These are phyloP conservation scores for Penicillium sp. DNA, from an alignment of 2,329 filamentous ascomycete genomes.

Conservation along the genomic window DNA sequence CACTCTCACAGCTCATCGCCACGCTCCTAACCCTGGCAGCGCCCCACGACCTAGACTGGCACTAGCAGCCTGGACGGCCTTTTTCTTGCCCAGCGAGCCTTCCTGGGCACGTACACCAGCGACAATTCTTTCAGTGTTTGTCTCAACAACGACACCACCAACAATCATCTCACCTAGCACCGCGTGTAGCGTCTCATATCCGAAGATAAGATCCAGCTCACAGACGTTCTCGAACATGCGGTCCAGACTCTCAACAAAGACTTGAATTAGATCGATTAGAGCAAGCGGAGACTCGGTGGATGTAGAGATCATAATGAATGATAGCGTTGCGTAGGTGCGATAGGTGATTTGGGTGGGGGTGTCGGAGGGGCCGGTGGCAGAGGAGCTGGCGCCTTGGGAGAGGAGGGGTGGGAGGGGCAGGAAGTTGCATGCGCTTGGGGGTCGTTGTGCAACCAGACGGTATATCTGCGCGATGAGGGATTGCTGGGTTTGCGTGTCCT, in stretches of 20 bases:
- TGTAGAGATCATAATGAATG: slow-evolving; percentile 97
- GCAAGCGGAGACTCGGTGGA: slow-evolving; percentile 94
- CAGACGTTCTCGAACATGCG: slow-evolving; percentile 97
- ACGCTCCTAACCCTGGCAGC: slow-evolving; percentile 41
- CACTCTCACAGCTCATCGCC: slow-evolving; percentile 31
- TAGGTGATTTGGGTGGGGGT: slow-evolving; percentile 95
- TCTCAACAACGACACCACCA: slow-evolving; percentile 92
- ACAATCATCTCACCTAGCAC: slow-evolving; percentile 92
- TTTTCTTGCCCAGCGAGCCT: slow-evolving; percentile 45
- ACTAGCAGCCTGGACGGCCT: slow-evolving; percentile 46
- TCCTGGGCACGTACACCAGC: slow-evolving; percentile 69
- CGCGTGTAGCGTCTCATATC: slow-evolving; percentile 95
- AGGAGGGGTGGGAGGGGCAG: slow-evolving; percentile 73
- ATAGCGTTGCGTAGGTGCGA: slow-evolving; percentile 95
- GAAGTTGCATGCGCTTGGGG: slow-evolving; percentile 94
- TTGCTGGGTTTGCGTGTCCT: slow-evolving; percentile 98
- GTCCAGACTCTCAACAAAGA: slow-evolving; percentile 95
- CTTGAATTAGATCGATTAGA: slow-evolving; percentile 93
- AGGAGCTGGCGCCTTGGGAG: slow-evolving; percentile 52
- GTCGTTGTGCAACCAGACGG: slow-evolving; percentile 87
- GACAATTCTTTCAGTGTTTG: slow-evolving; percentile 83
- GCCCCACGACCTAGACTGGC: slow-evolving; percentile 38
- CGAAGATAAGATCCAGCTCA: slow-evolving; percentile 97
- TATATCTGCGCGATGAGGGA: slow-evolving; percentile 97
- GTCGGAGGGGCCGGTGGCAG: slow-evolving; percentile 69